Evolutionary conservation across 768 basidiomycete genomes (phyloP).

Genomic region (Lactarius hengduanensis): DNA sequence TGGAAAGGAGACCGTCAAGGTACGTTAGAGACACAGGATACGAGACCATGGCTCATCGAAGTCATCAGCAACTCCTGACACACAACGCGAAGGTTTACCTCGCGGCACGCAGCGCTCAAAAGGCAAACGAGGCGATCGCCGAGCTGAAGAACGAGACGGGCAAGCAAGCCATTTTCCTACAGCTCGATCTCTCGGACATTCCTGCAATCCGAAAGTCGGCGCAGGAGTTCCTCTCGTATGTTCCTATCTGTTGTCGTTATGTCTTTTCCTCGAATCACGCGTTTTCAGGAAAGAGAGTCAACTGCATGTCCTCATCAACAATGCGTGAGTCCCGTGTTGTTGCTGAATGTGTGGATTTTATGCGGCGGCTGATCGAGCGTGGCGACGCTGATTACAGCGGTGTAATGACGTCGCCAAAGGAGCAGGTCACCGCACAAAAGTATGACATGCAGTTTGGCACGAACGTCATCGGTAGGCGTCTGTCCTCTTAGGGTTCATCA

Average conservation of each 20-base stretch:
- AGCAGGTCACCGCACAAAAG: constrained; percentile 44
- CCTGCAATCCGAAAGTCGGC: constrained; percentile 40
- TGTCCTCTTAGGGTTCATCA: neutral
- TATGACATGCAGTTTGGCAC: constrained; percentile 58
- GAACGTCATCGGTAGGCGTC: constrained; percentile 47
- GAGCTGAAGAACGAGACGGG: constrained; percentile 50
- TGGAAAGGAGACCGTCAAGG: constrained; percentile 61
- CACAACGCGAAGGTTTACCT: constrained; percentile 70
- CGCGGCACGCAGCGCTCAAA: constrained; percentile 47
- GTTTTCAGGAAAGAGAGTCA: constrained; percentile 41
- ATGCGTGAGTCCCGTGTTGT: constrained; percentile 40
- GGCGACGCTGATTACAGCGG: constrained; percentile 38
- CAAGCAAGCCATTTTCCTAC: constrained; percentile 42
- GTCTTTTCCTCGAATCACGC: constrained; percentile 28
- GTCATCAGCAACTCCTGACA: constrained; percentile 46
- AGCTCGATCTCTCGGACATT: constrained; percentile 46
- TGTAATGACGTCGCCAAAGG: constrained; percentile 44
- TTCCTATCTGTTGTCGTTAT: constrained; percentile 19
- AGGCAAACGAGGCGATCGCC: constrained; percentile 49
- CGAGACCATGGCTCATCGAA: constrained; percentile 1
- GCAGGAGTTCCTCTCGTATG: constrained; percentile 40
- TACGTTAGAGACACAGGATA: constrained; percentile 25
- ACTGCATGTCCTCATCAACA: constrained; percentile 51
- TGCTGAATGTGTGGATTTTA: neutral
- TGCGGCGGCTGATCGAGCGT: neutral